Conservation (phyloP, 2,329 filamentous ascomycete species). For the Fusarium oligoseptatum region DNA sequence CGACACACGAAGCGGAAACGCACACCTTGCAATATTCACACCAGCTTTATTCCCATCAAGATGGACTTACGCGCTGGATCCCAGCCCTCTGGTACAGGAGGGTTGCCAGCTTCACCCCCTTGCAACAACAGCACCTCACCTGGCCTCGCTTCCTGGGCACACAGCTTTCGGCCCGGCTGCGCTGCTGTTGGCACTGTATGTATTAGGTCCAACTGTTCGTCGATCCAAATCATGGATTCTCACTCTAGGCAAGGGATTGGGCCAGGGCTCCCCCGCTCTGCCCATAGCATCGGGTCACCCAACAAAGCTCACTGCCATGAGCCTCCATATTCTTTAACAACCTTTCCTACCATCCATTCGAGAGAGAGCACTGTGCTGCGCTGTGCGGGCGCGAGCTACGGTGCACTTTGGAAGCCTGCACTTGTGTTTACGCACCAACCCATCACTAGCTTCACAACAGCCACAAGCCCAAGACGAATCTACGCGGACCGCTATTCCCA, state of each 20-base stretch:
- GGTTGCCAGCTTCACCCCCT: conserved; percentile 21
- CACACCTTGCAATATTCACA: background rate
- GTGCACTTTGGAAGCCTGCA: background rate
- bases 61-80: conserved; percentile 23
- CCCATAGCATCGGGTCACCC: conserved; percentile 32
- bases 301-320: conserved; percentile 7
- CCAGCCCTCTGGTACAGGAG: conserved; percentile 36
- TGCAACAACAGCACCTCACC: conserved; percentile 14
- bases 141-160: conserved; percentile 6
- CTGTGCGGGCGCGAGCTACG: background rate
- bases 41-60: conserved; percentile 1
- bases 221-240: conserved; percentile 33
- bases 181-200: conserved; percentile 16
- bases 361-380: background rate
- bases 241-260: conserved; percentile 20
- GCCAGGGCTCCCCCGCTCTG: conserved; percentile 23
- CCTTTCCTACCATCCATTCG: background rate
- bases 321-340: conserved; percentile 4
- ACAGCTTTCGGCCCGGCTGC: conserved; percentile 9
- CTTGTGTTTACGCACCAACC: background rate
- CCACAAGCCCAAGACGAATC: background rate
- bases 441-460: background rate
- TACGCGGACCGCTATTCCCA: background rate
- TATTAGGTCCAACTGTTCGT: conserved; percentile 26
- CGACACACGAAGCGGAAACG: background rate